These are phyloP conservation scores for Filosporella fistucella DNA, from an alignment of 495 filamentous ascomycete genomes.

Conservation along the genomic window DNA sequence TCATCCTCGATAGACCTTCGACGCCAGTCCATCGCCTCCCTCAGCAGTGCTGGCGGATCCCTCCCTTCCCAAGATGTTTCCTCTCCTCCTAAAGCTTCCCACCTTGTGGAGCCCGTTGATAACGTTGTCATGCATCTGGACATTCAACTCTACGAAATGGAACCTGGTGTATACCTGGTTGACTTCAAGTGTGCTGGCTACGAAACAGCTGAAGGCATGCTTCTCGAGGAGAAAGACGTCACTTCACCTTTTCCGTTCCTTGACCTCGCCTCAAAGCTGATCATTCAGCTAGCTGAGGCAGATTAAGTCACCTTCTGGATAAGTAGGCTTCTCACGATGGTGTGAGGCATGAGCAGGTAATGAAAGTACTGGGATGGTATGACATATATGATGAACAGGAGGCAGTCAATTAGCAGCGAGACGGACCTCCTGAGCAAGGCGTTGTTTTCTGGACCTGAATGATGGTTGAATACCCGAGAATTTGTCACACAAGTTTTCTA, in stretches of 20 bases:
- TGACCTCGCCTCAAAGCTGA: constrained; percentile 66
- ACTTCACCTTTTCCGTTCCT: constrained; percentile 75
- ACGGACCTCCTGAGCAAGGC: constrained; percentile 13
- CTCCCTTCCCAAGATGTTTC: constrained; percentile 21
- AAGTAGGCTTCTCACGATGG: background rate
- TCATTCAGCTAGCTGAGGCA: constrained; percentile 71
- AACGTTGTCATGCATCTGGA: constrained; percentile 82
- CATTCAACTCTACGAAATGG: constrained; percentile 95
- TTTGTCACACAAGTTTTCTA: too few species aligned
- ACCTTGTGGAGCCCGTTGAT: constrained; percentile 39
- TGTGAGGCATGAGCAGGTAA: background rate
- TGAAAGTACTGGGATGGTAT: background rate
- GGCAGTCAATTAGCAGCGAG: background rate
- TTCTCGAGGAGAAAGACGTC: constrained; percentile 67
- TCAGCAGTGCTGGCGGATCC: constrained; percentile 28
- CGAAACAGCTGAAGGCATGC: constrained; percentile 60
- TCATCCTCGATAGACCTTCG: constrained; percentile 25
- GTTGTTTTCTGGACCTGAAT: too few species aligned
- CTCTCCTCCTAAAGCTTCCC: constrained; percentile 14
- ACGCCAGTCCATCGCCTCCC: constrained; percentile 27
- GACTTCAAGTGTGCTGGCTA: constrained; percentile 99
- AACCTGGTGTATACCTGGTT: constrained; percentile 88
- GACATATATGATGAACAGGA: too few species aligned
- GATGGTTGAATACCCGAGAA: constrained; percentile 19
- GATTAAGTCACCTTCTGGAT: constrained; percentile 31